Evolutionary conservation across 2,329 filamentous ascomycete species (phyloP), one percentile per base, ranked within the genome.

Genomic region (Exophiala sideris): DNA sequence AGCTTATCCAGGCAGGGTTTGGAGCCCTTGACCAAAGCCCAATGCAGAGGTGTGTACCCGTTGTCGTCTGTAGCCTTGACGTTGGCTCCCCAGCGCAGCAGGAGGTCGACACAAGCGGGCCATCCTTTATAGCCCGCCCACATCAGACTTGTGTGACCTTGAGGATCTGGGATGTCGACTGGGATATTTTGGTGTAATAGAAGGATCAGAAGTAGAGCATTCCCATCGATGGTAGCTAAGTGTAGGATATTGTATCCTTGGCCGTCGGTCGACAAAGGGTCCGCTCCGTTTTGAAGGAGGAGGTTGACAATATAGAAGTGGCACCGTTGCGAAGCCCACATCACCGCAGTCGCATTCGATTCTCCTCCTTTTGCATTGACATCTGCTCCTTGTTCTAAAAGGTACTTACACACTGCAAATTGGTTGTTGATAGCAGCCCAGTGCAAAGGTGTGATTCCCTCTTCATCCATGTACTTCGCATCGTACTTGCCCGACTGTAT

Each of bases 371-470:
- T 96, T 59, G 85, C 87, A 21, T 99, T 97, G 66, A 97, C 87
- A 68, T 95, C 88, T 67, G 91, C 94, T 67, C 91, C 91, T 45
- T 78, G 77, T 62, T 87, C 88, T 68, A 99, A 82, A 41, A 99
- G 84, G 73, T 95, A 96, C 71, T 94, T 92, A 81, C 92, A 96
- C 78, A 97, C 91, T 62, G 89, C 89, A 75, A 92, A 95, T 70
- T 96, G 94, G 68, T 97, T 97, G 76, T 99, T 99, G 71, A 99
- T 97, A 35, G 95, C 90, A 44, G 94, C 94, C 94, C 94, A 99
- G 90, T 99, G 69, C 71, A 99, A 75, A 59, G 94, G 91, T 38
- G 92, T 97, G 69, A 99, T 96, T 67, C 90, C 91, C 72, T 99
- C 91, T 50, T 88, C 88, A 68, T 99, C 94, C 51, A 80, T 82